These are phyloP conservation scores for Malus fusca DNA, from an alignment of 306 rosid species.

Conservation along the genomic window DNA sequence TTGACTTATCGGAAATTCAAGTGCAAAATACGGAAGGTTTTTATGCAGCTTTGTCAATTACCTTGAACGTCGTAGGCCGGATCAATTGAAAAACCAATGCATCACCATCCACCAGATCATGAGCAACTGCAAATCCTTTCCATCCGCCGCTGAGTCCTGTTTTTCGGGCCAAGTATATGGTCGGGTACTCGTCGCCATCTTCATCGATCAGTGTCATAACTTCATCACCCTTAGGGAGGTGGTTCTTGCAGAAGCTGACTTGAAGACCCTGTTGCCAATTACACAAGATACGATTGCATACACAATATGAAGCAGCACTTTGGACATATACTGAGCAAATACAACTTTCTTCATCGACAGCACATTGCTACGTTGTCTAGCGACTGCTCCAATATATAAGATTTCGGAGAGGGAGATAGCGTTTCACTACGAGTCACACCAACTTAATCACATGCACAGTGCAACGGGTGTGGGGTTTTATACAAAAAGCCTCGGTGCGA, in stretches of 20 bases:
- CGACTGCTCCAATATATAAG: not conserved
- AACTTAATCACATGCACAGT: not conserved
- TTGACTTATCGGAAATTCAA: not conserved
- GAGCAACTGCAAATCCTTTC: conserved; percentile 52
- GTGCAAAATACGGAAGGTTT: not conserved
- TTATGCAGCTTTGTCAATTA: conserved; percentile 2
- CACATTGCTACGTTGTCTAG: not conserved
- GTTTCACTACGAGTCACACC: not conserved
- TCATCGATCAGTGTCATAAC: conserved; percentile 35
- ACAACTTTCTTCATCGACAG: not conserved
- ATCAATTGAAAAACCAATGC: conserved; percentile 53
- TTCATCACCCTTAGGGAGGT: conserved; percentile 31
- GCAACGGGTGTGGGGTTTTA: not conserved
- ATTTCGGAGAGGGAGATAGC: not conserved
- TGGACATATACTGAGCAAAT: not conserved
- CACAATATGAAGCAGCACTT: not conserved
- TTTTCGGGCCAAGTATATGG: conserved; percentile 31
- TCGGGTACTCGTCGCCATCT: conserved; percentile 27
- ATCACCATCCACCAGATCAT: conserved; percentile 59
- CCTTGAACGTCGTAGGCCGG: conserved; percentile 45
- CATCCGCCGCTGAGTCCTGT: conserved; percentile 53
- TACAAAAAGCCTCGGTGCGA: not conserved
- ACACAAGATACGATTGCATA: not conserved
- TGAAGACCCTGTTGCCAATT: conserved; percentile 35
- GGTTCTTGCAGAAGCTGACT: conserved; percentile 33